Evolutionary conservation across 805 yeast genomes (phyloP).

Genomic region (Metschnikowia colocasiae): DNA sequence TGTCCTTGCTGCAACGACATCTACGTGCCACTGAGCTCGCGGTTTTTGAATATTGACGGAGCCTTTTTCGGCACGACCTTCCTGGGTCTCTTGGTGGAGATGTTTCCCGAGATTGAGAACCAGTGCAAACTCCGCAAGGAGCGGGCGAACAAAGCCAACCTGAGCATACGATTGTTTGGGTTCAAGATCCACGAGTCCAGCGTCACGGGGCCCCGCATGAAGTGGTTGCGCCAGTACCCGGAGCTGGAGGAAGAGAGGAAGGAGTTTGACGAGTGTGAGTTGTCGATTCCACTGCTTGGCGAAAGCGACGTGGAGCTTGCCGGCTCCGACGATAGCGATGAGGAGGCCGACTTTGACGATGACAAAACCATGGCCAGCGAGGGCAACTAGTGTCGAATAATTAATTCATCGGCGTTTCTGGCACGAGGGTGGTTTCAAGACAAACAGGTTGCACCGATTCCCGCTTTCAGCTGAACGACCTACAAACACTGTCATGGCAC

Average conservation of each 20-base stretch:
- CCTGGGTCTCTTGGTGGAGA: conserved; percentile 86
- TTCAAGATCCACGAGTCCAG: conserved; percentile 75
- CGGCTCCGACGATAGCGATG: conserved; percentile 24
- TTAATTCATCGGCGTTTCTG: neutral
- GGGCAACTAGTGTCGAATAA: conserved; percentile 10
- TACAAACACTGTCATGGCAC: neutral
- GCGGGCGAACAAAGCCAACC: conserved; percentile 48
- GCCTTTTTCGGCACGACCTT: conserved; percentile 96
- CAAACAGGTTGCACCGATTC: neutral
- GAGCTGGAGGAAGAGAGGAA: conserved; percentile 53
- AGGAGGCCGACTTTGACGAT: conserved; percentile 27
- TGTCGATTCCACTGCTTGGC: conserved; percentile 42
- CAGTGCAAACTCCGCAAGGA: conserved; percentile 58
- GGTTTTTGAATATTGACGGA: conserved; percentile 88
- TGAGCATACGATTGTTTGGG: conserved; percentile 80
- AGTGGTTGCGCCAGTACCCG: conserved; percentile 86
- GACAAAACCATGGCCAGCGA: conserved; percentile 46
- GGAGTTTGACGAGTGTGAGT: conserved; percentile 66
- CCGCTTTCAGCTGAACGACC: neutral
- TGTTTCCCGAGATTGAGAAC: conserved; percentile 85
- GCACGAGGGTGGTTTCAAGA: neutral
- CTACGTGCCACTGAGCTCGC: conserved; percentile 81
- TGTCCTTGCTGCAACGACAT: conserved; percentile 95
- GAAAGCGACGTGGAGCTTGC: conserved; percentile 26
- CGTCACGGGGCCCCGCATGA: conserved; percentile 88